Conservation (phyloP, 495 filamentous ascomycete genomes). For the Neurospora discreta region DNA sequence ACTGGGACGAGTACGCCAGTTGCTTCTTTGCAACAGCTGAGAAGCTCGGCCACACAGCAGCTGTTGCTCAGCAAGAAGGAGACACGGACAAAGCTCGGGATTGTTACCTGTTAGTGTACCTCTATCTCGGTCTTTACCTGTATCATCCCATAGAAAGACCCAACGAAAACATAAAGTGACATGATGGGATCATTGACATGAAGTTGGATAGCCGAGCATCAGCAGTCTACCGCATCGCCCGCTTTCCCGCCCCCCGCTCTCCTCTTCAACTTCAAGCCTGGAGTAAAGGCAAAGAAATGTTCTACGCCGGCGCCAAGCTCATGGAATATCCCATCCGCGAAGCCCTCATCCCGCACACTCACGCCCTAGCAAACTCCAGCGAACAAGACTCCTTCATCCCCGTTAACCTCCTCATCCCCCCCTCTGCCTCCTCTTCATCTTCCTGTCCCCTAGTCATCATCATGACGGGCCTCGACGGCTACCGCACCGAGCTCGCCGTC, state of each 20-base stretch:
- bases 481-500: constrained; percentile 58
- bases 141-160: background rate
- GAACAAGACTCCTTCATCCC: constrained; percentile 31
- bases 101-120: constrained; percentile 33
- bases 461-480: constrained; percentile 62
- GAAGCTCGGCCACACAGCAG: constrained; percentile 38
- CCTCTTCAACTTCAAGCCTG: constrained; percentile 45
- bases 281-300: constrained; percentile 43
- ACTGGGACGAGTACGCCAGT: constrained; percentile 53
- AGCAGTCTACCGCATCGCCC: constrained; percentile 58
- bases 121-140: background rate
- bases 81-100: constrained; percentile 39
- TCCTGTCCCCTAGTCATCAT: constrained; percentile 50
- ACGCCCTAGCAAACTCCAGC: constrained; percentile 7
- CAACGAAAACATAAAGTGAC: background rate
- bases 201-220: constrained; percentile 47
- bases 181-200: too few relatives aligned
- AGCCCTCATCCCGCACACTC: constrained; percentile 45
- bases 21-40: constrained; percentile 49
- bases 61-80: constrained; percentile 33
- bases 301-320: constrained; percentile 20
- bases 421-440: constrained; percentile 9
- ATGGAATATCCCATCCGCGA: constrained; percentile 44
- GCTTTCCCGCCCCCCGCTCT: constrained; percentile 41
- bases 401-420: constrained; percentile 48